Evolutionary conservation across 2,329 filamentous ascomycete species (phyloP), one percentile per base, ranked within the genome.

Genomic region (Aspergillus sp.): DNA sequence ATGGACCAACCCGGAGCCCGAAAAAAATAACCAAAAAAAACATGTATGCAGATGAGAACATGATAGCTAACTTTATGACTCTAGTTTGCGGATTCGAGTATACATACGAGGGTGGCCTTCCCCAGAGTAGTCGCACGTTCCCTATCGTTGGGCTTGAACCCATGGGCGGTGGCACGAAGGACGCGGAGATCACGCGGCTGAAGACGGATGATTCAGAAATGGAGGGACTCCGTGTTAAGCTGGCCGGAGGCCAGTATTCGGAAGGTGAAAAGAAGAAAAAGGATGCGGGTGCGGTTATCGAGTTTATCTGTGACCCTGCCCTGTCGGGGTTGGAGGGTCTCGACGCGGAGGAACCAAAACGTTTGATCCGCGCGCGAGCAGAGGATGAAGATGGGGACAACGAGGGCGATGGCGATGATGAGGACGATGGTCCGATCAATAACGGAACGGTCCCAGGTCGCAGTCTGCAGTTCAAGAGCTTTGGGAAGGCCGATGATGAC

Each of bases 231-330:
- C 82, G 86, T 15, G 72, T 95, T 1, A 85, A 88, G 59, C 73
- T 96, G 49, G 78, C 84, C 48, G 88, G 86, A 7, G 83, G 82
- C 12, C 74, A 78, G 47, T 81, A 81, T 50, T 71, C 76, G n/a
- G 34, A 39, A 3, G 32, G n/a, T 17, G 79, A 81, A 54, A 76
- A 76, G 26, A 78, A 84, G 58, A 89, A 96, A 73, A 87, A 85
- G 68, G 53, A 62, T 20, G 67, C 72, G 1, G 60, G 63, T 3
- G 90, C 92, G 3, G 83, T 96, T 9, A 84, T 98, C 53, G 90
- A 96, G 67, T 92, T 98, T 65, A 72, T 93, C 18, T 99, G 95
- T 76, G 89, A 96, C 68, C 79, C 76, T 30, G 81, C 88, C 2
- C 82, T 84, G 64, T 87, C 86, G 8, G 93, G 93, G 1, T 82